A percentile compares a stretch with the other conserved stretches of the same genome.
phyloP scores from a whole-genome alignment of 305 asterid species.

The Solanum hybrid region DNA sequence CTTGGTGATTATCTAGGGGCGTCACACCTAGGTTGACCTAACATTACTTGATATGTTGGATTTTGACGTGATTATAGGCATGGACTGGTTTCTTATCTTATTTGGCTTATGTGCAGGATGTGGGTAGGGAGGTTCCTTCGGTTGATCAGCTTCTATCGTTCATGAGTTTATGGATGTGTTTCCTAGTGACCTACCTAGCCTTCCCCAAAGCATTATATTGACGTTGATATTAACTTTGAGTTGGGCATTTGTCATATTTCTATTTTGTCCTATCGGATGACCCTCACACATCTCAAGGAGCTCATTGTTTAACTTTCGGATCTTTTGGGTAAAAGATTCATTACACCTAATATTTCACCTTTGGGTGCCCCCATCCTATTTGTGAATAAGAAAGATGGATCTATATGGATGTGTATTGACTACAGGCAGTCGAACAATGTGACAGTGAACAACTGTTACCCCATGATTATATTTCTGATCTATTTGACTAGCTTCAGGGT shows the following conservation, averaged over 20 bases:
- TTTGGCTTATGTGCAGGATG: not conserved
- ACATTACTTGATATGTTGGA: not conserved
- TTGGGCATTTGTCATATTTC: too few relatives aligned
- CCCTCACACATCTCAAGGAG: not conserved
- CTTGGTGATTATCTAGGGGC: not conserved
- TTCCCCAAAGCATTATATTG: not conserved
- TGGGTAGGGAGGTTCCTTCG: not conserved
- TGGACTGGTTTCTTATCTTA: not conserved
- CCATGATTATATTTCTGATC: not conserved
- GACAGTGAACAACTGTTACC: not conserved
- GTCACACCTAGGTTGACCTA: not conserved
- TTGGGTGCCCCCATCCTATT: not conserved
- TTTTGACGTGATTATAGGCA: not conserved
- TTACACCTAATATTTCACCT: too few relatives aligned
- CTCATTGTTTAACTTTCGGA: too few relatives aligned
- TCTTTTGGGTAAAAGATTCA: not conserved
- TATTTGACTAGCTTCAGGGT: not conserved
- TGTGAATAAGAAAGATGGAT: not conserved
- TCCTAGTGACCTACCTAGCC: not conserved
- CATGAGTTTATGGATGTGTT: too few relatives aligned
- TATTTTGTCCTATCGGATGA: not conserved
- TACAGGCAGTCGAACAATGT: not conserved
- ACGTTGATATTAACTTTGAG: too few relatives aligned
- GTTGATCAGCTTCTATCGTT: too few relatives aligned
- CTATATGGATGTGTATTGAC: not conserved